phyloP scores from a whole-genome alignment of 2,329 filamentous ascomycete genomes.

The Diaporthe citri region DNA sequence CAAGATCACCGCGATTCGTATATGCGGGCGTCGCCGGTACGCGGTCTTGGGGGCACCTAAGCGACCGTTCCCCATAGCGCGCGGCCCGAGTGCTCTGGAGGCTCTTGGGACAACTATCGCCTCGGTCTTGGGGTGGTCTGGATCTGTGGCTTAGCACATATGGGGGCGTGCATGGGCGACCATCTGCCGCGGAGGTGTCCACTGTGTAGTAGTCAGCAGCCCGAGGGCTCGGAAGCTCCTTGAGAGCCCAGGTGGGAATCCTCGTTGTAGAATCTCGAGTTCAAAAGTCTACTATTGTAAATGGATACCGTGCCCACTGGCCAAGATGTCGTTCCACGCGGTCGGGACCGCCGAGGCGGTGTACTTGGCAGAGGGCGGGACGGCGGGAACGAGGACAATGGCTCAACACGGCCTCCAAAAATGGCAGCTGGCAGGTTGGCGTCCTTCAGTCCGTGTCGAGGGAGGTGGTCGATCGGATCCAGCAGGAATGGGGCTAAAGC shows the following conservation, averaged over 20 bases:
- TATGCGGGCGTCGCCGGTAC: too few relatives aligned
- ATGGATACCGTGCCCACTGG: not conserved
- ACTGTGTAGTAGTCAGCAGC: not conserved
- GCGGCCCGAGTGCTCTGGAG: not conserved
- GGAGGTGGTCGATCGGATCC: not conserved
- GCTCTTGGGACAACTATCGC: not conserved
- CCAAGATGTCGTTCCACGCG: not conserved
- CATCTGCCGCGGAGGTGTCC: not conserved
- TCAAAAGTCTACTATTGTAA: not conserved
- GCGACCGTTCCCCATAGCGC: not conserved
- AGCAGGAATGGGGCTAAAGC: slow-evolving; percentile 16
- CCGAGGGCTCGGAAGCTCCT: not conserved
- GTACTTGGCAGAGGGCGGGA: not conserved
- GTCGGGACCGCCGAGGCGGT: slow-evolving; percentile 28
- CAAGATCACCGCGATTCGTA: not conserved
- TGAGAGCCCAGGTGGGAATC: not conserved
- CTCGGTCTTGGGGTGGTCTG: not conserved
- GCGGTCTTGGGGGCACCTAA: too few relatives aligned
- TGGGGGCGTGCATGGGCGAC: not conserved
- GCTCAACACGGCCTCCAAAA: not conserved
- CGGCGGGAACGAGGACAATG: not conserved
- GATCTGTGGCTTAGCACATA: not conserved
- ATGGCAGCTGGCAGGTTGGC: not conserved
- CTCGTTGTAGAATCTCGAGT: not conserved
- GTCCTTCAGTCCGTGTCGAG: not conserved